These are phyloP conservation scores for Dactylis glomerata DNA, from an alignment of 176 grass and related monocot species.

Conservation along the genomic window DNA sequence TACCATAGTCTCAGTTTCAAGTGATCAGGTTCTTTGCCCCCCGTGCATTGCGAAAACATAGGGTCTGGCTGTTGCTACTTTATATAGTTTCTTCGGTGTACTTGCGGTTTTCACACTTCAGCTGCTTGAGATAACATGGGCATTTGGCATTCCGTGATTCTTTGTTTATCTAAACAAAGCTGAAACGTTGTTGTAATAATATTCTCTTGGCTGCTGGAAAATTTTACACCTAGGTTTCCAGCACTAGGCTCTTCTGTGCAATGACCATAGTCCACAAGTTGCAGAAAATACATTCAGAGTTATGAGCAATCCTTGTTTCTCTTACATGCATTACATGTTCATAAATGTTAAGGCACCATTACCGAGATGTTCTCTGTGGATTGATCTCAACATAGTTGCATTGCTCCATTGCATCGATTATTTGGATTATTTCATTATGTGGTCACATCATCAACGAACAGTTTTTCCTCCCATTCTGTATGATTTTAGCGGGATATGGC, in stretches of 20 bases:
- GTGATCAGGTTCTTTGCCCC: constrained; percentile 10
- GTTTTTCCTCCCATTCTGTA: not conserved
- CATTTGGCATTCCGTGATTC: constrained; percentile 44
- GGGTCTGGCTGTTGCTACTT: not conserved
- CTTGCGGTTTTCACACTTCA: constrained; percentile 21
- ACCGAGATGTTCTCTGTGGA: not conserved
- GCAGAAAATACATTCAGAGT: constrained; percentile 9
- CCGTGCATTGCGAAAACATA: constrained; percentile 18
- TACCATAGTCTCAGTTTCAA: constrained; percentile 16
- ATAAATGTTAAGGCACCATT: not conserved
- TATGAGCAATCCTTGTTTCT: not conserved
- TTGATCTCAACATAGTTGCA: not conserved
- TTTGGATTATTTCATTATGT: not conserved
- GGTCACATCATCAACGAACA: not conserved
- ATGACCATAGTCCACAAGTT: not conserved
- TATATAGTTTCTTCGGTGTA: constrained; percentile 19
- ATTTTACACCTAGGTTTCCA: constrained; percentile 14
- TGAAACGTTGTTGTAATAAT: constrained; percentile 29
- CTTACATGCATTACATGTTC: not conserved
- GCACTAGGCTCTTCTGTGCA: constrained; percentile 14
- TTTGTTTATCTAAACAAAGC: constrained; percentile 80
- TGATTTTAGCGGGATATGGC: not conserved
- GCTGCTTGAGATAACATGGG: constrained; percentile 39
- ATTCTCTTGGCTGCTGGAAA: constrained; percentile 22
- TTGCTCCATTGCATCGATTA: not conserved